Evolutionary conservation across 768 basidiomycete genomes (phyloP).

Genomic region (Boletus eberwhitei): DNA sequence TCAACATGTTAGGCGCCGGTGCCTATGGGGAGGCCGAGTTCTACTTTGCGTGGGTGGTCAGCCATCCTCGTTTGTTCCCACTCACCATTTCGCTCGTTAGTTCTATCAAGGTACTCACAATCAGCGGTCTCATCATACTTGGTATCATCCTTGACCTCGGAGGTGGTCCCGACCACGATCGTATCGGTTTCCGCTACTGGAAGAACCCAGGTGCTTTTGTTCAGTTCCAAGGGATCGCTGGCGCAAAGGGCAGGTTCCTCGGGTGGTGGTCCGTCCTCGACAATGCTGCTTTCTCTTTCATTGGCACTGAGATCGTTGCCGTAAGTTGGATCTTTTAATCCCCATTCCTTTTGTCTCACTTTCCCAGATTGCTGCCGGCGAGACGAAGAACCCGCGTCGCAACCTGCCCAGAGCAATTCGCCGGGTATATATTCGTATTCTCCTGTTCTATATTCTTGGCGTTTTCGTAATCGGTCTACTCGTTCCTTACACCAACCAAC

Average conservation of each 20-base stretch:
- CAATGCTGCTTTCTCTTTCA: conserved; percentile 90
- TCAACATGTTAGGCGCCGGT: conserved; percentile 73
- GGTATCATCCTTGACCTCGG: conserved; percentile 81
- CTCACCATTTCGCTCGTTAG: conserved; percentile 19
- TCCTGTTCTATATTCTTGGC: conserved; percentile 72
- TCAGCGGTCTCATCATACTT: conserved; percentile 67
- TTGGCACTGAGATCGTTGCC: conserved; percentile 93
- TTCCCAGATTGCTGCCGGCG: conserved; percentile 77
- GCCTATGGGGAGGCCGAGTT: conserved; percentile 87
- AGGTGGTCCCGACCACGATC: conserved; percentile 80
- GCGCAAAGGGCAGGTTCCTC: conserved; percentile 73
- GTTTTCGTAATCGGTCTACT: conserved; percentile 80
- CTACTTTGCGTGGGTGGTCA: conserved; percentile 60
- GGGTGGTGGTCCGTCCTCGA: conserved; percentile 70
- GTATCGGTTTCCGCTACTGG: conserved; percentile 66
- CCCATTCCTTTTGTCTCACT: conserved; percentile 1
- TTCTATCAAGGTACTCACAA: conserved; percentile 88
- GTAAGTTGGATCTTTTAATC: conserved; percentile 40
- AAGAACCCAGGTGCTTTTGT: conserved; percentile 85
- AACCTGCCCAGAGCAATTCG: conserved; percentile 57
- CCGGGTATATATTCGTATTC: conserved; percentile 71
- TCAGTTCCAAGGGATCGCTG: conserved; percentile 61
- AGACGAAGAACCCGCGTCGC: conserved; percentile 81
- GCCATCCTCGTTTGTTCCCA: neutral
- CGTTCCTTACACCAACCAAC: conserved; percentile 64